phyloP scores from a whole-genome alignment of 2,329 filamentous ascomycete genomes.

The Clathrospora elynae region DNA sequence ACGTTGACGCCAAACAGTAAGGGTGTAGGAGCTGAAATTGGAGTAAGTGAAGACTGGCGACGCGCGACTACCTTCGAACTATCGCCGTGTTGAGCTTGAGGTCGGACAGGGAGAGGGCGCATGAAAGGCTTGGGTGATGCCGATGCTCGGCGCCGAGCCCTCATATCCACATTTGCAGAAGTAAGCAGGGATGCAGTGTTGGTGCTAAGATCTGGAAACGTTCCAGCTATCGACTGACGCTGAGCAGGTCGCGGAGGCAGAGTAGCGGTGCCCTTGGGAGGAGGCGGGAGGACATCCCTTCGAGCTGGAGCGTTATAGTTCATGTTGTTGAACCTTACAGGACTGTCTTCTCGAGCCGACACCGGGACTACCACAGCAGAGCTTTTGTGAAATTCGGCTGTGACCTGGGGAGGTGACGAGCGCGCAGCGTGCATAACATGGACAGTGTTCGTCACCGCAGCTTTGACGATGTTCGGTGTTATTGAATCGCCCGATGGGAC shows the following conservation, averaged over 20 bases:
- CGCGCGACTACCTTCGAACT: constrained; percentile 34
- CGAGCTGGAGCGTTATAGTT: constrained; percentile 36
- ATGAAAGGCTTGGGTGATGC: constrained; percentile 45
- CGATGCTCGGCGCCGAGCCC: constrained; percentile 34
- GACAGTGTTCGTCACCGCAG: constrained; percentile 10
- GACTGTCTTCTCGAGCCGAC: constrained; percentile 25
- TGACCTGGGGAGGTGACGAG: constrained; percentile 4
- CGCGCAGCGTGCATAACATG: constrained; percentile 14
- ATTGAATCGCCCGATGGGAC: background rate
- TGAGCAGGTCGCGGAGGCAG: constrained; percentile 28
- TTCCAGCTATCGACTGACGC: constrained; percentile 34
- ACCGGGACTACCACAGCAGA: constrained; percentile 3
- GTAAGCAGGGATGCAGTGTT: constrained; percentile 9
- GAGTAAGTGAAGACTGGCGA: constrained; percentile 37
- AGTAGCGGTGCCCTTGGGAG: constrained; percentile 35
- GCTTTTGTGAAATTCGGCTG: constrained; percentile 1
- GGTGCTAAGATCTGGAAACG: constrained; percentile 10
- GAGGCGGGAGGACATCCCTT: constrained; percentile 35
- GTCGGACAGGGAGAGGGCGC: constrained; percentile 44
- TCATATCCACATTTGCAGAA: constrained; percentile 15
- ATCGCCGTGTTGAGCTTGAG: constrained; percentile 38
- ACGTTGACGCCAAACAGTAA: constrained; percentile 32
- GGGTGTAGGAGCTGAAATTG: constrained; percentile 28
- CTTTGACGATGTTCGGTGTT: background rate
- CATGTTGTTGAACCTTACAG: constrained; percentile 32